Evolutionary conservation across 805 yeast species (phyloP).

Genomic region (Candida koratica): DNA sequence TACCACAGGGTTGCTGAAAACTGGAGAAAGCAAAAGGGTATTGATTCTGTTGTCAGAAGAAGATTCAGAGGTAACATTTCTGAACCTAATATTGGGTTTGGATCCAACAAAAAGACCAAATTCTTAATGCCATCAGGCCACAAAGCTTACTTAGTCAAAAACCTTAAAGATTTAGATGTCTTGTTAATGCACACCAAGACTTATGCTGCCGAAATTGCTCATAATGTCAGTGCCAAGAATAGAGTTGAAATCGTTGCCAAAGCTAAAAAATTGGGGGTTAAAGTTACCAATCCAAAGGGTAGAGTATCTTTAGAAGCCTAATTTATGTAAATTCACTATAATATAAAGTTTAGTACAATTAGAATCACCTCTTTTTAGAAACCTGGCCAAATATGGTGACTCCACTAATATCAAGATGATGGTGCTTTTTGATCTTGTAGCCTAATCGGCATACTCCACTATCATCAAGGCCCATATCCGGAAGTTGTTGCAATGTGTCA

Average conservation of each 20-base stretch:
- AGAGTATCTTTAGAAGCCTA: slow-evolving; percentile 97
- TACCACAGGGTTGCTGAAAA: slow-evolving; percentile 96
- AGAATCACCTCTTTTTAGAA: slow-evolving; percentile 16
- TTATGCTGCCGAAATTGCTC: slow-evolving; percentile 99
- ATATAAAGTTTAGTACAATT: slow-evolving; percentile 16
- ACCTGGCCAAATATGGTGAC: slow-evolving; percentile 27
- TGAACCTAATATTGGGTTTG: slow-evolving; percentile 99
- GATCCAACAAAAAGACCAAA: slow-evolving; percentile 98
- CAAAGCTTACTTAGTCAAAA: slow-evolving; percentile 92
- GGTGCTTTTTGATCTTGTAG: slow-evolving; percentile 40
- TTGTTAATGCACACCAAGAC: slow-evolving; percentile 95
- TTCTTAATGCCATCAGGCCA: slow-evolving; percentile 96
- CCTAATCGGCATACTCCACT: slow-evolving; percentile 40
- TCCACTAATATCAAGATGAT: slow-evolving; percentile 37
- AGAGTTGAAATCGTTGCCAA: slow-evolving; percentile 93
- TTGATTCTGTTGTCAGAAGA: slow-evolving; percentile 99
- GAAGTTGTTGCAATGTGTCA: slow-evolving; percentile 10
- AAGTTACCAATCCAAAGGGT: slow-evolving; percentile 99
- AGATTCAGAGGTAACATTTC: slow-evolving; percentile 99
- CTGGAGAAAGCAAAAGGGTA: slow-evolving; percentile 99
- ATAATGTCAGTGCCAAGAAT: slow-evolving; percentile 97
- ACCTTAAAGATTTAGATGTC: slow-evolving; percentile 90
- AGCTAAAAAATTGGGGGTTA: slow-evolving; percentile 97
- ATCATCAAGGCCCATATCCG: slow-evolving; percentile 21
- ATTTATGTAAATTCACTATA: slow-evolving; percentile 17